A percentile compares a stretch with the other conserved stretches of the same genome.
These are phyloP conservation scores for Porphyrellus sp. DNA, from an alignment of 1,284 basidiomycete genomes.

Conservation along the genomic window DNA sequence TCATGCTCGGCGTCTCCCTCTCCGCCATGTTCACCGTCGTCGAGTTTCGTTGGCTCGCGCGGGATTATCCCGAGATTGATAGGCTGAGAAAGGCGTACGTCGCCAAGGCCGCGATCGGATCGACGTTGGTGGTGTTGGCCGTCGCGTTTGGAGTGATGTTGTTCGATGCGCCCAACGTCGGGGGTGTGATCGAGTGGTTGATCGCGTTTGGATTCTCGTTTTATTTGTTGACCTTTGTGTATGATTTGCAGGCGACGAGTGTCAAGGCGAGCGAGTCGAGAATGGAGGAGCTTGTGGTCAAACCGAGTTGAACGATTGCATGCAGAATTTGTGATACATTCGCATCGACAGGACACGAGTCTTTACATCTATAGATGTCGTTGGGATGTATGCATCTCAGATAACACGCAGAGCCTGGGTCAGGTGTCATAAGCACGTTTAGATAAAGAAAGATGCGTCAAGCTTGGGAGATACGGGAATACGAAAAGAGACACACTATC, in stretches of 20 bases:
- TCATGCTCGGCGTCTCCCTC: slow-evolving; percentile 59
- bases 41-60: slow-evolving; percentile 68
- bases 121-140: slow-evolving; percentile 54
- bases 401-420: no score
- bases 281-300: not conserved
- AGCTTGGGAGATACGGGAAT: no score
- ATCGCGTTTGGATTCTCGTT: slow-evolving; percentile 71
- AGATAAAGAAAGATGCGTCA: no score
- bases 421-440: no score
- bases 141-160: slow-evolving; percentile 59
- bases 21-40: slow-evolving; percentile 62
- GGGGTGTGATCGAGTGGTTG: slow-evolving; percentile 67
- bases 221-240: slow-evolving; percentile 65
- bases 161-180: slow-evolving; percentile 45
- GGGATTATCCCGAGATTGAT: slow-evolving; percentile 47
- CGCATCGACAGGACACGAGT: no score
- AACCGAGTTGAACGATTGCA: not conserved
- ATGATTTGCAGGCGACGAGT: slow-evolving; percentile 59
- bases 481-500: no score
- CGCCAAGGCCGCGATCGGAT: slow-evolving; percentile 57
- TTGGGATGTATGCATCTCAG: no score
- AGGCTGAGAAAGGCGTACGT: slow-evolving; percentile 56
- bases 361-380: no score
- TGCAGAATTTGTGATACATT: no score
- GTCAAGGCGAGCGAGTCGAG: not conserved